These are phyloP conservation scores for Penicillium macrosclerotiorum DNA, from an alignment of 495 filamentous ascomycete genomes.

Conservation along the genomic window DNA sequence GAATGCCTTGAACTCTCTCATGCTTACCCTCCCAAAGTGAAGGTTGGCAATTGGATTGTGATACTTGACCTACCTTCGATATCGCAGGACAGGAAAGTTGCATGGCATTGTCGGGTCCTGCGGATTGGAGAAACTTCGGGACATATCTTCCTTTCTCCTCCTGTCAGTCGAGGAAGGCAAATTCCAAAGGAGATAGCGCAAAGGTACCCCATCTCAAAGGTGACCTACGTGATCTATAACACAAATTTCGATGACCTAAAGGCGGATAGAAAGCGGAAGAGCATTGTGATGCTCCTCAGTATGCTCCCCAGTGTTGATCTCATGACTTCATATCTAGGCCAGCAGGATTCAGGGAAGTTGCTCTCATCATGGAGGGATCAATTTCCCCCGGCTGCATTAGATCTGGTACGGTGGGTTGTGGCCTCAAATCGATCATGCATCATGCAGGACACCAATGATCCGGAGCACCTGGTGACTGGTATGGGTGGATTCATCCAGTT, in stretches of 20 bases:
- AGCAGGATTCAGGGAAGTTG: slow-evolving; percentile 25
- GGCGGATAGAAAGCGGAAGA: slow-evolving; percentile 44
- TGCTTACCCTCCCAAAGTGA: slow-evolving; percentile 28
- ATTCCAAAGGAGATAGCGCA: neutral
- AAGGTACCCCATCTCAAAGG: neutral
- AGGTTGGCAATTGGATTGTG: slow-evolving; percentile 58
- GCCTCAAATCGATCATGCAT: slow-evolving; percentile 90
- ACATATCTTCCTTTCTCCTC: slow-evolving; percentile 16
- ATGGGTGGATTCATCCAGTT: slow-evolving; percentile 77
- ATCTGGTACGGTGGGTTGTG: slow-evolving; percentile 83
- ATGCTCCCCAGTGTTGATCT: slow-evolving; percentile 64
- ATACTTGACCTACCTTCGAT: slow-evolving; percentile 20
- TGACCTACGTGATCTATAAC: slow-evolving; percentile 42
- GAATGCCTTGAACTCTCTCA: slow-evolving; percentile 44
- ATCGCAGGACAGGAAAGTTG: neutral
- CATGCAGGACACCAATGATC: slow-evolving; percentile 58
- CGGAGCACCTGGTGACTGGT: slow-evolving; percentile 56
- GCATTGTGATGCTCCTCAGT: slow-evolving; percentile 60
- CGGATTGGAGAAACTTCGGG: neutral
- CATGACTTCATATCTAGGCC: slow-evolving; percentile 61
- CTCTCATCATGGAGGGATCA: slow-evolving; percentile 60
- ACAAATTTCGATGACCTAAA: slow-evolving; percentile 55
- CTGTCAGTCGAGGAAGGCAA: neutral
- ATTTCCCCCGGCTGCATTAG: slow-evolving; percentile 64
- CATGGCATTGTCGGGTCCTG: slow-evolving; percentile 26